A percentile compares a stretch with the other conserved stretches of the same genome.
These are phyloP conservation scores for Zelonia costaricensis DNA, from an alignment of 208 protist genomes.

Conservation along the genomic window DNA sequence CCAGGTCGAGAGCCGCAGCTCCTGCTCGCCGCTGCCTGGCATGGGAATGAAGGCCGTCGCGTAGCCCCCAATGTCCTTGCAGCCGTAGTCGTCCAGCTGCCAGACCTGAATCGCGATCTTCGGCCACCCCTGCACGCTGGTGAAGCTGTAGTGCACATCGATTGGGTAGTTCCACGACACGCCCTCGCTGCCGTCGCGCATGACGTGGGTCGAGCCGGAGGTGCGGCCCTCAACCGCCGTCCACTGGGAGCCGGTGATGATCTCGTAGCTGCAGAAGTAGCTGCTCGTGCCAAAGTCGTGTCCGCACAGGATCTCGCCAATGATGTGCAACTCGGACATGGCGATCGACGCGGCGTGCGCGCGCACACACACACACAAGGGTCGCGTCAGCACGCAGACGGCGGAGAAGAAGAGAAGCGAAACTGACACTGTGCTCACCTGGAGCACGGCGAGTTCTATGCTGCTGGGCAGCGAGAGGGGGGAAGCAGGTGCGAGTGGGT, in stretches of 20 bases:
- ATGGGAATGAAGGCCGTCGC: slow-evolving; percentile 83
- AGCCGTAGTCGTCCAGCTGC: slow-evolving; percentile 82
- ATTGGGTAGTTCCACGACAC: slow-evolving; percentile 83
- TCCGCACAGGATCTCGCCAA: slow-evolving; percentile 76
- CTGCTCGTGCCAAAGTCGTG: slow-evolving; percentile 60
- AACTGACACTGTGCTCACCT: too few relatives aligned
- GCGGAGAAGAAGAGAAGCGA: not conserved
- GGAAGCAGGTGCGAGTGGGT: too few relatives aligned
- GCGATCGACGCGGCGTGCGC: not conserved
- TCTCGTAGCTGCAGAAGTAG: slow-evolving; percentile 85
- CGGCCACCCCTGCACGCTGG: slow-evolving; percentile 84
- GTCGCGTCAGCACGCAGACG: not conserved
- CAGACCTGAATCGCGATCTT: slow-evolving; percentile 90
- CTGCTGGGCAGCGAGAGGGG: too few relatives aligned
- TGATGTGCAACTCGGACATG: slow-evolving; percentile 86
- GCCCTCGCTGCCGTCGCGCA: slow-evolving; percentile 46
- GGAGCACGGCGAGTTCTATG: too few relatives aligned
- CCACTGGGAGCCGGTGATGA: slow-evolving; percentile 80
- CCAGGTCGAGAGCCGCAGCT: slow-evolving; percentile 78
- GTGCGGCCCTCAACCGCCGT: slow-evolving; percentile 67
- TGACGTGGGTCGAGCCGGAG: slow-evolving; percentile 82
- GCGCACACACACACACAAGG: not conserved
- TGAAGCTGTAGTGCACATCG: slow-evolving; percentile 81
- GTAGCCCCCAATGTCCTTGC: slow-evolving; percentile 89
- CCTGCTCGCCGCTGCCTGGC: slow-evolving; percentile 42